A percentile compares a stretch with the other conserved stretches of the same genome.
phyloP scores from a whole-genome alignment of 345 rosid genomes.

The Schrenkiella parvula region DNA sequence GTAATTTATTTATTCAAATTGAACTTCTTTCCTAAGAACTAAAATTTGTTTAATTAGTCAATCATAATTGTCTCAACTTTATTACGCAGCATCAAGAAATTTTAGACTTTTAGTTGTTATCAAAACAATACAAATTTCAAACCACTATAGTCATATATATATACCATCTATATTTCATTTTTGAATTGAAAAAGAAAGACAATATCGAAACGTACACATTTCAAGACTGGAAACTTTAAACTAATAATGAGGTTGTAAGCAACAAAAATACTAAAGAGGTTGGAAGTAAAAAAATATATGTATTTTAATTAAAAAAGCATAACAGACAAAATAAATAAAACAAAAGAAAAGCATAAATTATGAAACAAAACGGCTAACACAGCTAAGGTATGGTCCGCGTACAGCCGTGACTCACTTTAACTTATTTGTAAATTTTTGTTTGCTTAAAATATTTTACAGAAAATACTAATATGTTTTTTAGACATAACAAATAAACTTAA shows the following conservation, averaged over 20 bases:
- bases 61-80: neutral
- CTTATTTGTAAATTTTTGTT: constrained; percentile 2
- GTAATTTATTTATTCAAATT: neutral
- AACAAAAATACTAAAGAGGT: neutral
- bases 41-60: neutral
- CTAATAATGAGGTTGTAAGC: neutral
- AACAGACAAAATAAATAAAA: neutral
- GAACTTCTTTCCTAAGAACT: neutral
- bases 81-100: neutral
- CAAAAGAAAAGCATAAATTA: neutral
- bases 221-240: neutral
- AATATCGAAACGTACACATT: neutral
- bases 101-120: neutral
- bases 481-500: neutral
- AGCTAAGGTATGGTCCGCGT: constrained; percentile 1
- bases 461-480: neutral
- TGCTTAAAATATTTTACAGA: neutral
- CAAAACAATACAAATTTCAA: neutral
- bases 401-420: constrained; percentile 1
- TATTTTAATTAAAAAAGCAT: neutral
- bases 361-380: constrained; percentile 10
- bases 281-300: neutral
- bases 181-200: neutral
- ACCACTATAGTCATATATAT: neutral
- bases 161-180: neutral